phyloP scores from a whole-genome alignment of 805 yeast species.

The Ogataea neopini region DNA sequence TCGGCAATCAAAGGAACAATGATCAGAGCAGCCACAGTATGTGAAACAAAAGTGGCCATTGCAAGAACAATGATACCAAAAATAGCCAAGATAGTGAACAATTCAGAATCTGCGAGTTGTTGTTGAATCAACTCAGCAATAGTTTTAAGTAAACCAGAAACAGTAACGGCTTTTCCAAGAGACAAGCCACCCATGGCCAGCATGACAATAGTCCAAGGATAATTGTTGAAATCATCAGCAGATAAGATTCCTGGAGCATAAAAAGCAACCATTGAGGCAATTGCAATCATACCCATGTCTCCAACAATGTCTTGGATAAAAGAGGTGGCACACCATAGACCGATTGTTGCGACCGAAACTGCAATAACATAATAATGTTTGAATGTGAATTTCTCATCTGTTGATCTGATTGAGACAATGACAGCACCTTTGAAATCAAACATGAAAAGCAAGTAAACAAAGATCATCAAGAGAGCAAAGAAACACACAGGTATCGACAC shows the following conservation, averaged over 20 bases:
- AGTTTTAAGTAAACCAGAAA: constrained; percentile 80
- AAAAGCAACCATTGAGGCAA: constrained; percentile 85
- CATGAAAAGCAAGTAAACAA: constrained; percentile 69
- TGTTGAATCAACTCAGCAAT: constrained; percentile 71
- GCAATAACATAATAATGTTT: constrained; percentile 74
- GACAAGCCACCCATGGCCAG: constrained; percentile 98
- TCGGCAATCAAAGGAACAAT: constrained; percentile 88
- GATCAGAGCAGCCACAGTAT: constrained; percentile 95
- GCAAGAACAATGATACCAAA: constrained; percentile 81
- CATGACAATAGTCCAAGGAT: constrained; percentile 94
- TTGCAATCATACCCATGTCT: constrained; percentile 95
- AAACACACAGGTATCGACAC: constrained; percentile 80
- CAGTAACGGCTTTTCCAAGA: constrained; percentile 90
- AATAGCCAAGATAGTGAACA: constrained; percentile 70
- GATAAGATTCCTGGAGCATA: constrained; percentile 88
- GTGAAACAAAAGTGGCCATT: constrained; percentile 94
- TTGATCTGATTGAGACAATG: constrained; percentile 60
- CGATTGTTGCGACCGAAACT: constrained; percentile 71
- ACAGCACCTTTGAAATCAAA: constrained; percentile 49
- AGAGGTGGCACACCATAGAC: constrained; percentile 88
- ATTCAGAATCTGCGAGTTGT: constrained; percentile 63
- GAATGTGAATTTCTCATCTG: constrained; percentile 64
- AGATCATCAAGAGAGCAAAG: constrained; percentile 62
- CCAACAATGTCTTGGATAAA: constrained; percentile 74
- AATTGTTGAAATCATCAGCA: constrained; percentile 91